phyloP scores from a whole-genome alignment of 352 stramenopile genomes.

The Pythium oligandrum region DNA sequence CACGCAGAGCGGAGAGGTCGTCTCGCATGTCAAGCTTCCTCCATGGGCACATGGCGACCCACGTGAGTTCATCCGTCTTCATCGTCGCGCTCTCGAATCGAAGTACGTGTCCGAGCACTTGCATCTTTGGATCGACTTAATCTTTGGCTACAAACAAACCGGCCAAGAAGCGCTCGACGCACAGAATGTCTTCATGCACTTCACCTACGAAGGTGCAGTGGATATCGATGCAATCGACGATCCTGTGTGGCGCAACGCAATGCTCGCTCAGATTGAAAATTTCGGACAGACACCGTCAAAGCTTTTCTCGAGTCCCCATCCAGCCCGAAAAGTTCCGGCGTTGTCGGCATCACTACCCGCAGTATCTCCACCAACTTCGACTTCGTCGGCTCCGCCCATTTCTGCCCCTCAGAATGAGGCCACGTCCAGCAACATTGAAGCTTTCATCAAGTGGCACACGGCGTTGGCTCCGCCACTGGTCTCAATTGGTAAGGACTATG shows the following conservation, averaged over 20 bases:
- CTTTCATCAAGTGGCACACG: slow-evolving; percentile 75
- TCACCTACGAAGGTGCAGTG: slow-evolving; percentile 80
- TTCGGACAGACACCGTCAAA: slow-evolving; percentile 86
- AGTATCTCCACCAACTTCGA: not conserved
- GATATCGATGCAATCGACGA: slow-evolving; percentile 84
- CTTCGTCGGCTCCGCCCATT: not conserved
- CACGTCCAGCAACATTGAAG: slow-evolving; percentile 37
- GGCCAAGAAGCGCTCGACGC: slow-evolving; percentile 88
- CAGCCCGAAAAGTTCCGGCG: slow-evolving; percentile 46
- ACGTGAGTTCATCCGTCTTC: slow-evolving; percentile 93
- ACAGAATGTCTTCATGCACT: slow-evolving; percentile 91
- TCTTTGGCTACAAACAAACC: slow-evolving; percentile 96
- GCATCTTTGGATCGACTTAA: slow-evolving; percentile 98
- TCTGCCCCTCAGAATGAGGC: not conserved
- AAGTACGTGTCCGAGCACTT: slow-evolving; percentile 95
- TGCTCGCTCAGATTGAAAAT: slow-evolving; percentile 88
- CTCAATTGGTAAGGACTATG: slow-evolving; percentile 74
- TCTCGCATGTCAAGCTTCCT: slow-evolving; percentile 91
- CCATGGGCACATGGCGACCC: slow-evolving; percentile 92
- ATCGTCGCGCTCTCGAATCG: slow-evolving; percentile 94
- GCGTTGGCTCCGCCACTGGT: slow-evolving; percentile 60
- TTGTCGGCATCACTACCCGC: slow-evolving; percentile 9
- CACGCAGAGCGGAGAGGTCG: slow-evolving; percentile 77
- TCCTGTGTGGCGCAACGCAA: slow-evolving; percentile 88
- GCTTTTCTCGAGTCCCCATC: slow-evolving; percentile 67